Conservation (phyloP, 129 eudicot species). For the Flaveria sonorensis region DNA sequence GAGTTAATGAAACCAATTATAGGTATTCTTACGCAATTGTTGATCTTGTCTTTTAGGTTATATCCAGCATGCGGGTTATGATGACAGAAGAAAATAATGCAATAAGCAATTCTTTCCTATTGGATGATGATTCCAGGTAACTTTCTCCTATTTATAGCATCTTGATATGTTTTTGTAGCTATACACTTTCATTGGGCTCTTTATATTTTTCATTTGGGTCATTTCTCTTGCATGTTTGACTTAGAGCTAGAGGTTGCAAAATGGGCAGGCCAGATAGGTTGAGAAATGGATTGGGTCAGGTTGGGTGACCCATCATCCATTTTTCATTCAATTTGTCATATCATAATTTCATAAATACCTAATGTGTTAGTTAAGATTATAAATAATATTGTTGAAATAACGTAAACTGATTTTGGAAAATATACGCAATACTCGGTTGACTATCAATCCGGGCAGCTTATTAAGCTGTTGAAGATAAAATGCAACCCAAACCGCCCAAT, state of each 20-base stretch:
- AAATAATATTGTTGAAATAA: not conserved
- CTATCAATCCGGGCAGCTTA: not conserved
- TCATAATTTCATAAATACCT: not conserved
- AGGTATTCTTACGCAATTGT: not conserved
- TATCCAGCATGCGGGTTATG: constrained; percentile 87
- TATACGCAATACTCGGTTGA: not conserved
- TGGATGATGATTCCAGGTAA: constrained; percentile 99
- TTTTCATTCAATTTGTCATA: not conserved
- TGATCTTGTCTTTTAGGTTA: constrained; percentile 52
- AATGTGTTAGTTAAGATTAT: not conserved
- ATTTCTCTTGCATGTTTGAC: not conserved
- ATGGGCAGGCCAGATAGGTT: not conserved
- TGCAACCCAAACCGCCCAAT: not conserved
- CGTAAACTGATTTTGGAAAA: not conserved
- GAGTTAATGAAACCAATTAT: not conserved
- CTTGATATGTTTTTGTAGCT: not conserved
- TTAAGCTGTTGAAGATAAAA: not conserved
- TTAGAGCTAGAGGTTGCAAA: not conserved
- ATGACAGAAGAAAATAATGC: constrained; percentile 96
- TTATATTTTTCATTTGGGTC: not conserved
- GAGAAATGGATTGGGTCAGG: not conserved
- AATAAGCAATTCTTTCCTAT: constrained; percentile 86
- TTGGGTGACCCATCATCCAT: not conserved
- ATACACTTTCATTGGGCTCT: not conserved
- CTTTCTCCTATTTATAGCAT: constrained; percentile 13